These are phyloP conservation scores for Lepiota brunneoincarnata DNA, from an alignment of 768 basidiomycete species.

Conservation along the genomic window DNA sequence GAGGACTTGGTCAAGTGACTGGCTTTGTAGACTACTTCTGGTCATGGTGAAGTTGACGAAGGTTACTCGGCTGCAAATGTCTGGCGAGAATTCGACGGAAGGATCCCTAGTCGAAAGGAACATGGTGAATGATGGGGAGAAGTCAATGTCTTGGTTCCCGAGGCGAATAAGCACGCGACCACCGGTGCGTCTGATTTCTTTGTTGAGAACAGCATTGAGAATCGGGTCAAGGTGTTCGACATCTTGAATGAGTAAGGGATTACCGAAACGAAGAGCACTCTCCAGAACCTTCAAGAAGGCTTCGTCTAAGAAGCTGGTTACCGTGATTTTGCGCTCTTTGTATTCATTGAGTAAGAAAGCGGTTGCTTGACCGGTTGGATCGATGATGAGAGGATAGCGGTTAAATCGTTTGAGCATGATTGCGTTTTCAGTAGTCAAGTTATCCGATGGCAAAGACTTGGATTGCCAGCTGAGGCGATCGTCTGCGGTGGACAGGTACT, in stretches of 20 bases:
- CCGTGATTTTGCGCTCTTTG: constrained; percentile 93
- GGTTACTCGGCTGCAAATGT: constrained; percentile 96
- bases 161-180: constrained; percentile 96
- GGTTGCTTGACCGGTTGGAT: constrained; percentile 97
- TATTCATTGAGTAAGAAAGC: constrained; percentile 93
- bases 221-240: constrained; percentile 98
- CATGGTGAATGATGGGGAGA: constrained; percentile 99
- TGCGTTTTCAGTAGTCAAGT: constrained; percentile 97
- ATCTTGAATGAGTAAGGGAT: constrained; percentile 95
- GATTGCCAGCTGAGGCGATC: constrained; percentile 96
- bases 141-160: constrained; percentile 98
- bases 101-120: constrained; percentile 98
- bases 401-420: constrained; percentile 99
- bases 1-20: constrained; percentile 94
- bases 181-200: constrained; percentile 92
- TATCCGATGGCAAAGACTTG: constrained; percentile 93
- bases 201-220: constrained; percentile 95
- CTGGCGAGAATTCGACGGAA: constrained; percentile 95
- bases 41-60: constrained; percentile 99
- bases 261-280: constrained; percentile 98
- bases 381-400: constrained; percentile 95
- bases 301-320: constrained; percentile 98
- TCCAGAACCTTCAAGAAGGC: constrained; percentile 98
- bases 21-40: constrained; percentile 95
- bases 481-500: constrained; percentile 96